Percentiles rank a stretch among this genome's conserved stretches.
Evolutionary conservation across 306 rosid species (phyloP).

Genomic region (barrel medic (Medicago truncatula)): MtrunA17r5.0-ANR NC_053042.1:25791001-25791500

Average conservation of each 20-base stretch:
- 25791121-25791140: constrained; percentile 82
- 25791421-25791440: constrained; percentile 71
- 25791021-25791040: background rate
- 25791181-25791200: constrained; percentile 83
- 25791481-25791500: constrained; percentile 82
- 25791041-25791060: background rate
- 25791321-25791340: constrained; percentile 79
- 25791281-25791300: constrained; percentile 60
- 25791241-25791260: constrained; percentile 83
- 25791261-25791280: constrained; percentile 71
- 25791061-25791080: constrained; percentile 50
- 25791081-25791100: constrained; percentile 42
- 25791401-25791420: constrained; percentile 68
- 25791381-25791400: constrained; percentile 85
- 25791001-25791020: constrained; percentile 11
- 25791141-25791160: constrained; percentile 90
- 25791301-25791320: constrained; percentile 82
- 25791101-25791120: constrained; percentile 74
- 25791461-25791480: constrained; percentile 71
- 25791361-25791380: constrained; percentile 78
- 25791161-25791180: constrained; percentile 73
- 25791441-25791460: constrained; percentile 66
- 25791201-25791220: constrained; percentile 83
- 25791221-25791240: constrained; percentile 82
- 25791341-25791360: constrained; percentile 75